Evolutionary conservation across 202 grass and related monocot species (phyloP), one percentile per base, ranked within the genome.

Genomic region (Hordeum pubiflorum): DNA sequence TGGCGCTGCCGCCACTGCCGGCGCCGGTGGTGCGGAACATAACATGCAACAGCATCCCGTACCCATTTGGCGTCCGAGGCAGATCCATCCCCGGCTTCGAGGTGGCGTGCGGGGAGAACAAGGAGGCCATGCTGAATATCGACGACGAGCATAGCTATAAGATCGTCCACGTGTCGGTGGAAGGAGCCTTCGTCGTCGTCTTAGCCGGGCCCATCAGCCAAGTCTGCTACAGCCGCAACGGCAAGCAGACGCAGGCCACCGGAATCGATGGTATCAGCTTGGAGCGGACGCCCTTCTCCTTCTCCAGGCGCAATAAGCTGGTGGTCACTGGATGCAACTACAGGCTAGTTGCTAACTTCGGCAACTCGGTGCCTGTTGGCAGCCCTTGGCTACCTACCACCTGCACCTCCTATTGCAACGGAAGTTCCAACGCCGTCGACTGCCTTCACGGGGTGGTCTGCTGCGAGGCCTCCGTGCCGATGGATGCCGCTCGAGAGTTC

Each of bases 251-350:
- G 4, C 10, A 3, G 60, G 2, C 0, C 52, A 29, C 13, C 1
- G 69, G 26, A 2, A 41, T 2, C 10, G 36, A 3, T 4, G 0
- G 40, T 0, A 76, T 20, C 2, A 80, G 54, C 43, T 38, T 91
- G 67, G 29, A 27, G 3, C 56, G 44, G 24, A 88, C 86, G n/a
- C 83, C 86, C 0, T 91, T 85, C 56, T 76, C 70, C 32, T 88
- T 88, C 75, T 91, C 89, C 48, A 21, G 37, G 55, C 14, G 5
- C 3, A 91, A 81, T 48, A 81, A 2, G 36, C 73, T 90, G 23
- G 81, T 82, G 7, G 82, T 4, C 57, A 59, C 17, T 7, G 69
- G 84, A 38, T 86, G 81, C 73, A 58, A 86, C 55, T 0, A 21
- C 41, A 5, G 0, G 24, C 32, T 83, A 21, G 0, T 8, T 3